Evolutionary conservation across 768 basidiomycete species (phyloP).

Genomic region (Hericium rajendrae): DNA sequence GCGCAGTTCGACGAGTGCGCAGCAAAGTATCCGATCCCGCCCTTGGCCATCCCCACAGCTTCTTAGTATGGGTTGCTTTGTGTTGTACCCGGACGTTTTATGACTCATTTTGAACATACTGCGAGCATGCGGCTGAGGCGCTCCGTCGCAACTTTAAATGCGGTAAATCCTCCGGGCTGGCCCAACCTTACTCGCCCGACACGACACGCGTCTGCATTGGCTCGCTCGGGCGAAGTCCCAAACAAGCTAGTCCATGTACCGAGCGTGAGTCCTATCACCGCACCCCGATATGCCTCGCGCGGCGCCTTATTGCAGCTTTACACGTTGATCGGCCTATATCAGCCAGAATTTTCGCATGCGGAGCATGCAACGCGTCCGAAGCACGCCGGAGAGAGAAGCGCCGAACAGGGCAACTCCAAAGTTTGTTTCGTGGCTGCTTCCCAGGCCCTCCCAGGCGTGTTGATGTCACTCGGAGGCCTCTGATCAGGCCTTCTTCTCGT

Average conservation of each 20-base stretch:
- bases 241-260: neutral
- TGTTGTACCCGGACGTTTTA: neutral
- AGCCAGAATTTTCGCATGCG: neutral
- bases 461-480: neutral
- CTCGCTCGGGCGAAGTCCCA: too few relatives aligned
- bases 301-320: neutral
- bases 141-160: too few relatives aligned
- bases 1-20: constrained; percentile 54
- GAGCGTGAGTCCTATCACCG: neutral
- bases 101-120: neutral
- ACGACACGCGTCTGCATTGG: too few relatives aligned
- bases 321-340: neutral
- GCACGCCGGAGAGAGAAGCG: neutral
- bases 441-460: neutral
- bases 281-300: neutral
- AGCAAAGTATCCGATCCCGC: constrained; percentile 52
- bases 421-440: neutral
- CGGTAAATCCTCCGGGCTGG: too few relatives aligned
- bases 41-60: constrained; percentile 28
- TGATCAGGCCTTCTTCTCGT: neutral
- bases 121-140: neutral
- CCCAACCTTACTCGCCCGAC: too few relatives aligned
- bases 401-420: neutral
- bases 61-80: neutral
- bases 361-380: neutral